These are phyloP conservation scores for Petrea volubilis DNA, from an alignment of 257 asterid genomes.

Conservation along the genomic window DNA sequence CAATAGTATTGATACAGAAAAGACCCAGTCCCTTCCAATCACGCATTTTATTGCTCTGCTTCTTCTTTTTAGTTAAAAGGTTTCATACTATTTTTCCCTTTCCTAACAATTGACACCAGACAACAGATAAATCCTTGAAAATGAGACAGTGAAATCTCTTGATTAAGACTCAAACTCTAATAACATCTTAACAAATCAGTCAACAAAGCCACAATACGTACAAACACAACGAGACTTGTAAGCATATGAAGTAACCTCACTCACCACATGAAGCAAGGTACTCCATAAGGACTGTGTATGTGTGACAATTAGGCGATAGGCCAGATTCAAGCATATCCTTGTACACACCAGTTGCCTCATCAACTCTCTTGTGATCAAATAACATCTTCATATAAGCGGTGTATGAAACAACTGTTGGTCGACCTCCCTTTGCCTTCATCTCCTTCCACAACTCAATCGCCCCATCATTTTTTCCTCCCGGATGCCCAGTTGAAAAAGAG, in stretches of 20 bases:
- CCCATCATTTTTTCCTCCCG: constrained; percentile 46
- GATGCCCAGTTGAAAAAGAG: constrained; percentile 92
- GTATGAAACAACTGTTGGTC: constrained; percentile 79
- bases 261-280: constrained; percentile 84
- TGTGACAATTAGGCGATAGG: constrained; percentile 65
- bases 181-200: neutral
- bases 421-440: constrained; percentile 65
- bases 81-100: neutral
- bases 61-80: neutral
- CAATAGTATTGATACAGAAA: neutral
- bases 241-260: too few relatives aligned
- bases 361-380: constrained; percentile 56
- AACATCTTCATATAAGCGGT: constrained; percentile 88
- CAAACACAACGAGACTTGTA: constrained; percentile 8
- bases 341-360: constrained; percentile 64
- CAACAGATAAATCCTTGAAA: too few relatives aligned
- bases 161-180: too few relatives aligned
- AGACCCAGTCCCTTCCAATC: neutral
- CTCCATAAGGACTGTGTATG: constrained; percentile 82
- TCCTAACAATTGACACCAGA: constrained; percentile 10
- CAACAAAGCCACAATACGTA: neutral
- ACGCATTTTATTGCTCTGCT: neutral
- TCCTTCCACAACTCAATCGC: constrained; percentile 72
- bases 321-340: constrained; percentile 86
- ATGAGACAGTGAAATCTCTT: too few relatives aligned